A percentile compares a stretch with the other conserved stretches of the same genome.
phyloP scores from a whole-genome alignment of 495 filamentous ascomycete genomes.

The Staphylotrichum longicolle region DNA sequence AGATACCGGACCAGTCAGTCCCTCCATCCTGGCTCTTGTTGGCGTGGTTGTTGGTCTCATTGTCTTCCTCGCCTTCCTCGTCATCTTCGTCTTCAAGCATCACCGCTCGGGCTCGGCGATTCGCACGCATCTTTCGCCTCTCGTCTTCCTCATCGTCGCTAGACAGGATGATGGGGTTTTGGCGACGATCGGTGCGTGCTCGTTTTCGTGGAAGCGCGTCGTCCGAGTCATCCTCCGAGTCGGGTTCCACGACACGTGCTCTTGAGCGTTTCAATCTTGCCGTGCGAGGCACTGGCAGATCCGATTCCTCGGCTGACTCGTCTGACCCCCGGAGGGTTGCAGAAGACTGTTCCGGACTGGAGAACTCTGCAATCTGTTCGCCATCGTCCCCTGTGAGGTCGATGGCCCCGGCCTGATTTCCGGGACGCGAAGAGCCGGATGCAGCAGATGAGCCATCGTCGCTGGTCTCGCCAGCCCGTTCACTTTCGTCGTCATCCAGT shows the following conservation, averaged over 20 bases:
- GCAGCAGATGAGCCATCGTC: not conserved
- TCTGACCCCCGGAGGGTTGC: conserved; percentile 20
- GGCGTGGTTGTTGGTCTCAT: not conserved
- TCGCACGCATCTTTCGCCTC: not conserved
- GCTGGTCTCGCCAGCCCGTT: not conserved
- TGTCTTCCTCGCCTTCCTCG: conserved; percentile 12
- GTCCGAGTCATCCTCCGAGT: conserved; percentile 22
- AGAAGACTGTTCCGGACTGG: conserved; percentile 29
- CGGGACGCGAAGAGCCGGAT: conserved; percentile 1
- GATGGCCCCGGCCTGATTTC: not conserved
- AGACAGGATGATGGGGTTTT: conserved; percentile 9
- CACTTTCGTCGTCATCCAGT: conserved; percentile 10
- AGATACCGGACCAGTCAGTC: not conserved
- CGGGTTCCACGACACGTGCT: conserved; percentile 18
- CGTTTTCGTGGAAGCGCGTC: conserved; percentile 16
- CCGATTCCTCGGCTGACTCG: not conserved
- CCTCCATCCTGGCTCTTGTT: not conserved
- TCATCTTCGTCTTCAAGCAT: conserved; percentile 14
- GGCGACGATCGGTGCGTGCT: conserved; percentile 3
- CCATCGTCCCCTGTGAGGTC: conserved; percentile 12
- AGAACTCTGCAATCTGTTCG: conserved; percentile 21
- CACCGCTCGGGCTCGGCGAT: conserved; percentile 8
- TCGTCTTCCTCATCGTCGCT: conserved; percentile 20
- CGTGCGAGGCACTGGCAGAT: not conserved
- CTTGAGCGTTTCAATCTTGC: conserved; percentile 3